These are phyloP conservation scores for Fraxinus sp. DNA, from an alignment of 305 asterid species.

Conservation along the genomic window DNA sequence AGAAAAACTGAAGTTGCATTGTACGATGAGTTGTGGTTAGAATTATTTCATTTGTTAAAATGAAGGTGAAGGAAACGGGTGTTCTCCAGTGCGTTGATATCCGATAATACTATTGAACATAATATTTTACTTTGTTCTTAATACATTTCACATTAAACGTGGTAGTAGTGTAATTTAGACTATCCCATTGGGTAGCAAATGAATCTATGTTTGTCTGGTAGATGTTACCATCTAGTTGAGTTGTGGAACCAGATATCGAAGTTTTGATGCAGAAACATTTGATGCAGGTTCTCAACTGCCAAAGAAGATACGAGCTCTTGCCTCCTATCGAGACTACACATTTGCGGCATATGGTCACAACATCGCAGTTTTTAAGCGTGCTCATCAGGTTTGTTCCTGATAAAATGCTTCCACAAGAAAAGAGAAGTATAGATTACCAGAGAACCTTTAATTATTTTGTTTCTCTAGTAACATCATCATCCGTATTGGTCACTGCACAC, in stretches of 20 bases:
- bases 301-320: constrained; percentile 88
- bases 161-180: neutral
- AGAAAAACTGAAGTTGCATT: neutral
- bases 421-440: neutral
- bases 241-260: neutral
- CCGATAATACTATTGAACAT: neutral
- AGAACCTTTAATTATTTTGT: neutral
- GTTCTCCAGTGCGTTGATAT: neutral
- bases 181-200: neutral
- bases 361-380: constrained; percentile 84
- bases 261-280: constrained; percentile 13
- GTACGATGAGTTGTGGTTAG: neutral
- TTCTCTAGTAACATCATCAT: neutral
- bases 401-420: neutral
- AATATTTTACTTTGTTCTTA: neutral
- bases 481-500: neutral
- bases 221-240: neutral
- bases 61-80: neutral
- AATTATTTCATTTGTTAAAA: neutral
- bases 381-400: constrained; percentile 62
- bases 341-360: constrained; percentile 80
- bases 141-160: neutral
- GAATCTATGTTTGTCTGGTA: constrained; percentile 6
- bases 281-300: constrained; percentile 82
- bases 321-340: constrained; percentile 78